phyloP scores from a whole-genome alignment of 1,139 yeast species.

The Arxiozyma slooffiae region DNA sequence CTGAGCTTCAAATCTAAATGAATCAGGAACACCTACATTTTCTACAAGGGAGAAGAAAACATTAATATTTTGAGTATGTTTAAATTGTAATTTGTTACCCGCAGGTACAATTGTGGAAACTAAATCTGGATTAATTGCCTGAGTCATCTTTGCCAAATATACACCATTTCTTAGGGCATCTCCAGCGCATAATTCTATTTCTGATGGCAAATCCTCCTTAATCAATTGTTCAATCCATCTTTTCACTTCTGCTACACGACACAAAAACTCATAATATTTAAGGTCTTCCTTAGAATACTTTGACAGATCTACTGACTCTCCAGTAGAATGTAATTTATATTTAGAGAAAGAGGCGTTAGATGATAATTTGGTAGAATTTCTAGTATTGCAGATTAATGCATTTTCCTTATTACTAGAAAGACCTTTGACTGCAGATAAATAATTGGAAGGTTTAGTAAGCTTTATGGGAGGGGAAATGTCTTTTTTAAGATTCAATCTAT shows the following conservation, averaged over 20 bases:
- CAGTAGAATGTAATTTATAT: background rate
- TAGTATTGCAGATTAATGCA: background rate
- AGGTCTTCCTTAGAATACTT: constrained; percentile 16
- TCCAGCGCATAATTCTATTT: constrained; percentile 42
- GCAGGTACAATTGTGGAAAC: constrained; percentile 47
- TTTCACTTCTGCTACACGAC: constrained; percentile 82
- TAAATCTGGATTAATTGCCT: constrained; percentile 57
- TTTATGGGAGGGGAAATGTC: background rate
- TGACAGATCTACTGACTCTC: constrained; percentile 9
- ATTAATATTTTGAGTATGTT: constrained; percentile 89
- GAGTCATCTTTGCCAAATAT: constrained; percentile 68
- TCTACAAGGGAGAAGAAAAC: constrained; percentile 67
- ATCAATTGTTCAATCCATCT: constrained; percentile 58
- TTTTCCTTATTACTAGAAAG: constrained; percentile 5
- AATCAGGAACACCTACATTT: constrained; percentile 67
- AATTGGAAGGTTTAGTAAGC: background rate
- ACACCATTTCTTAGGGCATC: constrained; percentile 76
- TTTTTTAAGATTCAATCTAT: constrained; percentile 9
- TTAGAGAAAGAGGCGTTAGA: background rate
- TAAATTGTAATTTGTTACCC: constrained; percentile 59
- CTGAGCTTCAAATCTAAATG: constrained; percentile 81
- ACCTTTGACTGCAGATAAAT: background rate
- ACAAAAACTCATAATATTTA: constrained; percentile 72
- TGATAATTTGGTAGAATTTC: background rate
- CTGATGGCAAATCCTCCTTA: constrained; percentile 43